Percentiles rank a stretch among this genome's conserved stretches.
Evolutionary conservation across 2,329 filamentous ascomycete species (phyloP).

Genomic region (Biscogniauxia marginata): DNA sequence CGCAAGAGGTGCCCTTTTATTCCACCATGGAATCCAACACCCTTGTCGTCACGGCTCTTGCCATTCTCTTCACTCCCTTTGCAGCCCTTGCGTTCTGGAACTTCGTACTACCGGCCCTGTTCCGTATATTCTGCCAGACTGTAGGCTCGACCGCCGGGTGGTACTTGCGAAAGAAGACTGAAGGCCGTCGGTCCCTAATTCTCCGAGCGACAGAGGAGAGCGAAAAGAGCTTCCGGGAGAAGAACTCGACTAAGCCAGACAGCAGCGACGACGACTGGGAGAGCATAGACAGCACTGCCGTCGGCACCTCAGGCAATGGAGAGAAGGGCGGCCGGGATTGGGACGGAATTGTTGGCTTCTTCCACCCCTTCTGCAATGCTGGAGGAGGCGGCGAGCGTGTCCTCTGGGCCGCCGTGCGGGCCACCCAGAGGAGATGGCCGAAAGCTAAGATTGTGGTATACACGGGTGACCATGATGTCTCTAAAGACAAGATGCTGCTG

Average conservation of each 20-base stretch:
- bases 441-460: conserved; percentile 89
- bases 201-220: conserved; percentile 50
- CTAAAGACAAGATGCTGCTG: conserved; percentile 74
- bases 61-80: conserved; percentile 30
- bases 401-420: conserved; percentile 90
- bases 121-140: conserved; percentile 38
- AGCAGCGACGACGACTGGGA: conserved; percentile 65
- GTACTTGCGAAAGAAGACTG: conserved; percentile 62
- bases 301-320: conserved; percentile 36
- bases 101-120: conserved; percentile 30
- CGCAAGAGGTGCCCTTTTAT: conserved; percentile 9
- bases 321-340: conserved; percentile 58
- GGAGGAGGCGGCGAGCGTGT: conserved; percentile 95
- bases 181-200: conserved; percentile 59
- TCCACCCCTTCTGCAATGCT: conserved; percentile 98
- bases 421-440: conserved; percentile 86
- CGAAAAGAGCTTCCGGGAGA: conserved; percentile 34
- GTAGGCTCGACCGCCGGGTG: conserved; percentile 53
- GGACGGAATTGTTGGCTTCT: conserved; percentile 89
- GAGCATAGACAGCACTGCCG: conserved; percentile 55
- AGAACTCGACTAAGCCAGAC: conserved; percentile 32
- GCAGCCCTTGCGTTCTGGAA: conserved; percentile 29
- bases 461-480: conserved; percentile 88
- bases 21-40: conserved; percentile 26
- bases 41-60: conserved; percentile 25